Evolutionary conservation across 805 yeast species (phyloP), one percentile per base, ranked within the genome.

Genomic region (Wickerhamiella slavikovae): DNA sequence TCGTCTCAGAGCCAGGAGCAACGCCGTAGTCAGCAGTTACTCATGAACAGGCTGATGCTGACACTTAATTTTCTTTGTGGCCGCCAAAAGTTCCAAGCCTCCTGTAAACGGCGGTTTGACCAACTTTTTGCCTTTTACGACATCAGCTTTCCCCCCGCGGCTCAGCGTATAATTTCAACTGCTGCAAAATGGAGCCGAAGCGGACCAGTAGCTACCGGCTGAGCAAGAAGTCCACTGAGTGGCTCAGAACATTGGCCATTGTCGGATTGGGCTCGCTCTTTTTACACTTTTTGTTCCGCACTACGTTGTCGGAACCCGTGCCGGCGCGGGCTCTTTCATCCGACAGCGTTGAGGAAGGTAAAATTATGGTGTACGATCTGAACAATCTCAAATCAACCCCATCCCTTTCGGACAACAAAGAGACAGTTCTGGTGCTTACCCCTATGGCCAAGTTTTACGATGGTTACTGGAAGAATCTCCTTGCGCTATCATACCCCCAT

Each of bases 391-490:
- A 69, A 16, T 64, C 85, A 3, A 66, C 83, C 3, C 61, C 76
- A 17, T 63, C 68, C 51, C 76, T 93, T 14, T 68, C 69, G 29
- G 63, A 62, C 34, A 75, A 79, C 51, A 67, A 66, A 43, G 95
- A 89, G 48, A 73, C 76, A 38, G 78, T 89, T 14, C 60, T 89
- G 47, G 68, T 89, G 33, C 62, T 89, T 47, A 71, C 95, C 2
- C 98, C 98, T 22, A 71, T 89, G 68, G 74, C 92, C 25, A 66
- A 71, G 39, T 89, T 89, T 48, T 71, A 77, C 48, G 68, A 71
- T 19, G 74, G 68, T 39, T 89, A 82, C 57, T 89, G 96, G 96
- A 66, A 66, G 22, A 89, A 89, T 50, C 54, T 89, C 35, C 51
- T 75, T 35, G 61, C 61, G 39, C 55, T 89, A 42, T 57, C 70